Conservation (phyloP, 2,329 filamentous ascomycete genomes). For the Teratosphaeria viscida region DNA sequence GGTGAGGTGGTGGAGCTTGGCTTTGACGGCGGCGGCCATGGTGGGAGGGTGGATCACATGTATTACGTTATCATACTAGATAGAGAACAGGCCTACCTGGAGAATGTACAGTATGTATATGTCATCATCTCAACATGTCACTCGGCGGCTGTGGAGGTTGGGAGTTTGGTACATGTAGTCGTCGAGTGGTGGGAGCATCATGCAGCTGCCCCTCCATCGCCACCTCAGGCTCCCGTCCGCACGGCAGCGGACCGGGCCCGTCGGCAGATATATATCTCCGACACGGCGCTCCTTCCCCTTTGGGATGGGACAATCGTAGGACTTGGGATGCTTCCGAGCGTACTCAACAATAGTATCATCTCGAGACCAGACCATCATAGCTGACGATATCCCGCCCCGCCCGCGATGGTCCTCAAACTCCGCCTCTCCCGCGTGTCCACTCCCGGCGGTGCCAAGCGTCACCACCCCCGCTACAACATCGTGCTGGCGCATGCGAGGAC, state of each 20-base stretch:
- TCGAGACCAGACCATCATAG: neutral
- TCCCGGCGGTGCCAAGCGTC: conserved; percentile 46
- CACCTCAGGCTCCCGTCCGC: no score
- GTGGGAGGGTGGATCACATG: neutral
- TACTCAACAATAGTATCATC: neutral
- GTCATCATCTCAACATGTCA: neutral
- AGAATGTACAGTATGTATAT: neutral
- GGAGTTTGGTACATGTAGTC: neutral
- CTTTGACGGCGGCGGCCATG: neutral
- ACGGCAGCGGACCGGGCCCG: no score
- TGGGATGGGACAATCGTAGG: neutral
- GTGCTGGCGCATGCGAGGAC: conserved; percentile 82
- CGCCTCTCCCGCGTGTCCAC: conserved; percentile 81
- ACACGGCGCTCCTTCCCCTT: neutral
- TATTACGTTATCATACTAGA: neutral
- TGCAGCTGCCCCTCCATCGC: neutral
- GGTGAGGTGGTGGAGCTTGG: neutral
- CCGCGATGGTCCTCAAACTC: conserved; percentile 74
- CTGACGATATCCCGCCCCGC: neutral
- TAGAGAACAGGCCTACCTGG: neutral
- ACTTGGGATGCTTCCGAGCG: neutral
- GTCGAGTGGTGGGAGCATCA: no score
- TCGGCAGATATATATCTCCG: neutral
- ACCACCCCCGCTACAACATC: conserved; percentile 94
- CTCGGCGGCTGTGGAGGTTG: neutral